Percentiles rank a stretch among this genome's conserved stretches.
These are phyloP conservation scores for Ceratocystiopsis brevicomis DNA, from an alignment of 2,329 filamentous ascomycete genomes.

Conservation along the genomic window DNA sequence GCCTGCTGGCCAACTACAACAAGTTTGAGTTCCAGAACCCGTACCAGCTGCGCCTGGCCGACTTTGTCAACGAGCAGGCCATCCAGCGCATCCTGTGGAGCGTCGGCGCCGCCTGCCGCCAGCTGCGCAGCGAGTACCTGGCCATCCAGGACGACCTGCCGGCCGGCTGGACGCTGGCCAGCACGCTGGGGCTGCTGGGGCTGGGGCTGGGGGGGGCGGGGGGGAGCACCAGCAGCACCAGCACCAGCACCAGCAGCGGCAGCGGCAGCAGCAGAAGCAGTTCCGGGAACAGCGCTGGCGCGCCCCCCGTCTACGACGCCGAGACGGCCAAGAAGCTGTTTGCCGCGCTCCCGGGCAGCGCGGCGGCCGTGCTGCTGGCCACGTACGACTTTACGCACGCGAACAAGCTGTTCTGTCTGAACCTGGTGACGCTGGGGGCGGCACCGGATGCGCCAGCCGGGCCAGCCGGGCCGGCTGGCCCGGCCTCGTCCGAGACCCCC, in stretches of 20 bases:
- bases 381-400: constrained; percentile 87
- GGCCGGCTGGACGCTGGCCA: constrained; percentile 71
- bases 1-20: constrained; percentile 90
- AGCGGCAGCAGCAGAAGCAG: too few relatives aligned
- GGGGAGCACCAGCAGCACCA: too few relatives aligned
- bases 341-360: constrained; percentile 55
- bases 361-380: constrained; percentile 63
- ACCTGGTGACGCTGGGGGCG: constrained; percentile 43
- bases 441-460: constrained; percentile 16
- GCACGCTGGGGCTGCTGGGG: constrained; percentile 67
- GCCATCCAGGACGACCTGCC: constrained; percentile 78
- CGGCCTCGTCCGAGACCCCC: constrained; percentile 38
- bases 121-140: constrained; percentile 56
- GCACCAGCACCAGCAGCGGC: too few relatives aligned
- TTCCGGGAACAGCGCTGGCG: too few relatives aligned
- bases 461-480: not conserved
- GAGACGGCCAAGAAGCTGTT: constrained; percentile 75
- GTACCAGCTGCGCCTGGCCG: constrained; percentile 76
- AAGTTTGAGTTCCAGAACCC: constrained; percentile 98
- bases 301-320: constrained; percentile 44
- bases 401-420: constrained; percentile 89
- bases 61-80: constrained; percentile 82
- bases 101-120: constrained; percentile 52
- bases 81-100: constrained; percentile 68
- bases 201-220: too few relatives aligned